Base-by-base conservation (phyloP, 176 grass and related monocot genomes). In the Musa schizocarpa region DNA sequence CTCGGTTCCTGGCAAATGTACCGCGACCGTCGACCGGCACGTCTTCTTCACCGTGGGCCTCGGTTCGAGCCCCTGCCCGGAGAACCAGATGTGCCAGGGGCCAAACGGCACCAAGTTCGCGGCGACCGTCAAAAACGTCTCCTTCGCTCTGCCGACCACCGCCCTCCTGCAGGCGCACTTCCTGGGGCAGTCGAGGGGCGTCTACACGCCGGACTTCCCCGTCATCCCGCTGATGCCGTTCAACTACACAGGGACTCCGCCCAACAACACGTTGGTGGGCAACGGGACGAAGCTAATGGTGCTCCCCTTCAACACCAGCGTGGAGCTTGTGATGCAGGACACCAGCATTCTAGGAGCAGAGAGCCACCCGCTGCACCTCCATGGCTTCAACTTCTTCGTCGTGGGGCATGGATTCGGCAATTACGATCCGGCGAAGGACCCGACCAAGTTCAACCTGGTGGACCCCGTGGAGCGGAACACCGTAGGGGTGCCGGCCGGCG, bases 341-440 rank as follows among this genome's bases (percentile, higher is more conserved):
- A 62, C 57, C 57, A 21, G 57, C 57, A n/a, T 62, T n/a, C 57
- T 62, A 4, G 57, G 57, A n/a, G 14, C 57, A 3, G 57, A 62
- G 17, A 62, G 57, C 57, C 57, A 62, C 57, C 57, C 57, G 57
- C 17, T 62, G 57, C 57, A 62, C 57, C 57, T 62, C 17, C 57
- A 62, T 62, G 57, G 57, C 17, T 62, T 62, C 57, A 62, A 62
- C 57, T 62, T 62, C 57, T 62, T 62, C 57, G 57, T 62, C 57
- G 17, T 62, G 17, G 57, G 17, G 6, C 57, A 62, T 21, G 57
- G 57, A n/a, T 62, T 62, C 57, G 57, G 57, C 13, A 62, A 62
- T n/a, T 62, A 17, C 57, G 57, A 62, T n/a, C 57, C 57, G 6
- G 10, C 57, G 57, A 62, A 62, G 57, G 57, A 62, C 57, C 57